Percentiles rank a stretch among this genome's conserved stretches.
These are phyloP conservation scores for Wickerhamiella brachini DNA, from an alignment of 805 yeast genomes.

Conservation along the genomic window DNA sequence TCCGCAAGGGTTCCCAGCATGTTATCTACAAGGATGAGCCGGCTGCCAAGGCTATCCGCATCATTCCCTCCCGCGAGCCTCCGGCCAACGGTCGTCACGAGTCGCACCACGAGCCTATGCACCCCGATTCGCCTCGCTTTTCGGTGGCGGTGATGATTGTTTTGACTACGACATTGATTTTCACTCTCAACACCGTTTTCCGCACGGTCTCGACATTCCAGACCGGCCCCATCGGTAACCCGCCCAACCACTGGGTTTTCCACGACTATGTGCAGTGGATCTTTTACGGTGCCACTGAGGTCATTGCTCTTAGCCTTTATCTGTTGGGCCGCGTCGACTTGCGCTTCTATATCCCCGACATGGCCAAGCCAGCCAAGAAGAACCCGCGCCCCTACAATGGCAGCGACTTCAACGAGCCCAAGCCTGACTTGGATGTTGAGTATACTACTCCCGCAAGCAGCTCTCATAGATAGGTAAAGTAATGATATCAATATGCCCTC, in stretches of 20 bases:
- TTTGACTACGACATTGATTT: slow-evolving; percentile 10
- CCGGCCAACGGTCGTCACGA: slow-evolving; percentile 30
- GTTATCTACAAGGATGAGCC: slow-evolving; percentile 32
- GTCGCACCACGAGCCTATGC: slow-evolving; percentile 35
- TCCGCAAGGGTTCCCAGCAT: slow-evolving; percentile 35
- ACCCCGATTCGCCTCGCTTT: slow-evolving; percentile 23
- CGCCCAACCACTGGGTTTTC: slow-evolving; percentile 31
- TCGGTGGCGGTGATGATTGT: slow-evolving; percentile 30
- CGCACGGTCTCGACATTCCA: slow-evolving; percentile 24
- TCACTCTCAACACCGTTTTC: slow-evolving; percentile 21
- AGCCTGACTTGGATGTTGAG: not conserved
- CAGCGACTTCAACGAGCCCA: slow-evolving; percentile 9
- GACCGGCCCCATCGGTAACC: slow-evolving; percentile 6
- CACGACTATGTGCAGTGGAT: slow-evolving; percentile 50
- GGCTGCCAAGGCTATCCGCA: slow-evolving; percentile 34
- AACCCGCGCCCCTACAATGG: slow-evolving; percentile 8
- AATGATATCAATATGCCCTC: not conserved
- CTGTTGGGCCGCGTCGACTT: slow-evolving; percentile 55
- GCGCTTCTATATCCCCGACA: slow-evolving; percentile 67
- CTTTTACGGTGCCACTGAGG: slow-evolving; percentile 56
- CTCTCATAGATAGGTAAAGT: not conserved
- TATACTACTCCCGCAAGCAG: not conserved
- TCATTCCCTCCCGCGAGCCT: slow-evolving; percentile 43
- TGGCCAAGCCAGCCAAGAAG: slow-evolving; percentile 6
- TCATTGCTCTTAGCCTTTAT: slow-evolving; percentile 40